These are phyloP conservation scores for Scedosporium apiospermum DNA, from an alignment of 2,329 filamentous ascomycete genomes.

Conservation along the genomic window DNA sequence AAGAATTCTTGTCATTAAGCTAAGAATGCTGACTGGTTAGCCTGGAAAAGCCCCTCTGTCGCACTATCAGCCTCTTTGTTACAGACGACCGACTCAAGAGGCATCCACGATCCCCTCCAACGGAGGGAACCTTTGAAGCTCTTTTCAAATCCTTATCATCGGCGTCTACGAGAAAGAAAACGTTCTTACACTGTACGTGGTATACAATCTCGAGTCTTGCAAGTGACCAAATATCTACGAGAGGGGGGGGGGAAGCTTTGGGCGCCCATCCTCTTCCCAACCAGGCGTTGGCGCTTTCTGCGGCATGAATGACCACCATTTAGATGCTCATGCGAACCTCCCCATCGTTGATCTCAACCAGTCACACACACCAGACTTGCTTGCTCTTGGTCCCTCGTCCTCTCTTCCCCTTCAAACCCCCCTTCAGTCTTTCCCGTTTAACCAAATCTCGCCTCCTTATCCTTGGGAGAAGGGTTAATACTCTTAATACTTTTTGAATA, in stretches of 20 bases:
- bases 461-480: not conserved
- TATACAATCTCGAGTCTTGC: not conserved
- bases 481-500: not conserved
- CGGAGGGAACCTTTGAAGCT: not conserved
- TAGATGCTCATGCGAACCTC: conserved; percentile 1
- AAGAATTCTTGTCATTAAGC: too few relatives aligned
- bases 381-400: not conserved
- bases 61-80: not conserved
- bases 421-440: not conserved
- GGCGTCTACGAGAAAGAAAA: not conserved
- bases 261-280: not conserved
- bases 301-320: conserved; percentile 4
- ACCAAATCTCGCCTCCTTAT: too few relatives aligned
- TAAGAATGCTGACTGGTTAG: too few relatives aligned
- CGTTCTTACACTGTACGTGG: not conserved
- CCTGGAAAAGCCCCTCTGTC: not conserved
- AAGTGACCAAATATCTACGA: too few relatives aligned
- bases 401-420: not conserved
- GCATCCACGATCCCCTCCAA: too few relatives aligned
- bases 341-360: not conserved
- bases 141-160: not conserved
- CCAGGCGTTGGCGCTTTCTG: not conserved
- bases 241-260: too few relatives aligned
- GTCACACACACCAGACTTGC: not conserved
- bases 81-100: too few relatives aligned